Evolutionary conservation across 495 filamentous ascomycete species (phyloP).

Genomic region (Penicillium psychrofluorescens): DNA sequence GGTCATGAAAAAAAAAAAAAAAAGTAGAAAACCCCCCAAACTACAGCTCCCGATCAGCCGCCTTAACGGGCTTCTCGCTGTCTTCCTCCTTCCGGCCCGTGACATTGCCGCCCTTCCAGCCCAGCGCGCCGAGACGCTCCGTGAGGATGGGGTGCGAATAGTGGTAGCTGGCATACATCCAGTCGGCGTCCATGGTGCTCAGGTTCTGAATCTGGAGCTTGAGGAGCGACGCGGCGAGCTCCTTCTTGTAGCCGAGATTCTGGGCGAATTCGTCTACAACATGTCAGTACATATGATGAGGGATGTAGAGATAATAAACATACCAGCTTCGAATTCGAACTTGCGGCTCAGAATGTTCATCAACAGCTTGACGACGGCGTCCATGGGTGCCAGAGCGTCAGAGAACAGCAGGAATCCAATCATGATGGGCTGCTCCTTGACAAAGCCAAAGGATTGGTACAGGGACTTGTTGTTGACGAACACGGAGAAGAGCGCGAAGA

Average conservation of each 20-base stretch:
- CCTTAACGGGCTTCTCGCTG: slow-evolving; percentile 46
- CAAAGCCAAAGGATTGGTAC: slow-evolving; percentile 86
- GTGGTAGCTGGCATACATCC: slow-evolving; percentile 95
- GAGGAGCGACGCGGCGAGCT: slow-evolving; percentile 80
- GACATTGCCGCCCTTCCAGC: slow-evolving; percentile 66
- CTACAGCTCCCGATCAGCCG: slow-evolving; percentile 53
- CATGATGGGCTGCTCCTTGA: slow-evolving; percentile 78
- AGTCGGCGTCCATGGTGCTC: slow-evolving; percentile 97
- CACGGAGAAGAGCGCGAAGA: slow-evolving; percentile 91
- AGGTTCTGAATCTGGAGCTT: slow-evolving; percentile 98
- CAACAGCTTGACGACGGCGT: slow-evolving; percentile 81
- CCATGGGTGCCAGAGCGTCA: slow-evolving; percentile 84
- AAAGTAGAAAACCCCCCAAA: not conserved
- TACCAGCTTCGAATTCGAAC: slow-evolving; percentile 94
- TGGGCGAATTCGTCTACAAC: slow-evolving; percentile 69
- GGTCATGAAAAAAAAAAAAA: slow-evolving; percentile 1
- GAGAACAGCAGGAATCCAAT: slow-evolving; percentile 96
- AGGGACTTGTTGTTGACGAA: slow-evolving; percentile 94
- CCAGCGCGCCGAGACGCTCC: slow-evolving; percentile 82
- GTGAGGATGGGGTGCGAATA: slow-evolving; percentile 95
- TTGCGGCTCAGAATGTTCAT: slow-evolving; percentile 94
- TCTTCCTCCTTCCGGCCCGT: slow-evolving; percentile 41
- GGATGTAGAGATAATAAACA: slow-evolving; percentile 6
- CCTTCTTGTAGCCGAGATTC: slow-evolving; percentile 73
- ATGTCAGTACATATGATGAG: slow-evolving; percentile 5